Evolutionary conservation across 2,329 filamentous ascomycete genomes (phyloP), one percentile per base, ranked within the genome.

Genomic region (Colletotrichum musicola): DNA sequence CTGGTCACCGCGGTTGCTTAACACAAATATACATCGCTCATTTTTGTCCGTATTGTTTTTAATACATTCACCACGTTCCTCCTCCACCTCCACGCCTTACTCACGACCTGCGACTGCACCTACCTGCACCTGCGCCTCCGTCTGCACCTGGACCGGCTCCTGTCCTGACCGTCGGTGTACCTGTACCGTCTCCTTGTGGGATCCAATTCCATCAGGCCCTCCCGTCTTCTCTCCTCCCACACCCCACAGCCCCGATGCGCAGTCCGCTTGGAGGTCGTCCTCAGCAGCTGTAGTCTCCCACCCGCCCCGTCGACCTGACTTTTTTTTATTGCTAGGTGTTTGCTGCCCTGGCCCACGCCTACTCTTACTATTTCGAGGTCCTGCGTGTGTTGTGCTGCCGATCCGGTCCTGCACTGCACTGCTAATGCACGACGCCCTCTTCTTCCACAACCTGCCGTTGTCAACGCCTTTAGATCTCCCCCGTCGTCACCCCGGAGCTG

Each of bases 401-500:
- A 62, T 30, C 49, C 30, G 44, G 18, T 46, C 46, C 30, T 46
- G 14, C 46, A 42, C 60, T 68, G 61, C 51, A 68, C 30, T 64
- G 58, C 60, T 64, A 44, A 67, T 69, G 66, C 66, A 67, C 60
- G 9, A 50, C 62, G 53, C 55, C 62, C 22, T 68, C 62, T 40
- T 64, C 60, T 69, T 55, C 50, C 42, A 40, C 55, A 30, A 44
- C 25, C 46, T 59, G 7, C 30, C 30, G 30, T 35, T 35, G 42
- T 57, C 55, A 25, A 55, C 46, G 51, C 62, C 40, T 42, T 22
- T 22, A 60, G 50, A 30, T 46, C 56, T 62, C 46, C 53, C 55
- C 58, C 49, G 51, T 44, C 46, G 58, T 62, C 61, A 72, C 66
- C 73, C 76, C 75, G 80, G 87, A 89, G 87, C 87, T 89, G 87